Conservation (phyloP, 176 grass and related monocot genomes). For the Saccharum spontaneum region DNA sequence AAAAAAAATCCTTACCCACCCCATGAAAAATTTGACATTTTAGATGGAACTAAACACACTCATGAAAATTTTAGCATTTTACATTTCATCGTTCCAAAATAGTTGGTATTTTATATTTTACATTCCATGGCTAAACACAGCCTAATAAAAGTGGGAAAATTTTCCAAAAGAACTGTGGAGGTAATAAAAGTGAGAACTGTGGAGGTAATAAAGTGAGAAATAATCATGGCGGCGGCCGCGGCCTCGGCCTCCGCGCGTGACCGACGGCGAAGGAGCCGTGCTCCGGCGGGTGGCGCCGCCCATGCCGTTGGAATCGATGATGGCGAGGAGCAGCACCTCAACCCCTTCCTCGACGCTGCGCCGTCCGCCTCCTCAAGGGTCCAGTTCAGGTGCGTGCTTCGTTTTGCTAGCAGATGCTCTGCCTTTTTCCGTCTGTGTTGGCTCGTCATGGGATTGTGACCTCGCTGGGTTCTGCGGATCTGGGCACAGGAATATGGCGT, state of each 20-base stretch:
- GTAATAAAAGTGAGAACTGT: too few species aligned
- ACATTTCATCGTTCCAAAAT: too few species aligned
- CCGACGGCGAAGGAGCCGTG: background rate
- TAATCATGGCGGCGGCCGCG: background rate
- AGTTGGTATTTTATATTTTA: too few species aligned
- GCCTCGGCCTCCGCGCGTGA: background rate
- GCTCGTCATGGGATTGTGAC: background rate
- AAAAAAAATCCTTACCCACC: too few species aligned
- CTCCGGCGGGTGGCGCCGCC: background rate
- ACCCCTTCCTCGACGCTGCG: conserved; percentile 43
- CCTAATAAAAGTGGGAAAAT: background rate
- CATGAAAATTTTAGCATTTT: too few species aligned
- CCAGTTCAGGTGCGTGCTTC: conserved; percentile 47
- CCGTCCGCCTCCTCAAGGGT: conserved; percentile 3
- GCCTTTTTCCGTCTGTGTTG: background rate
- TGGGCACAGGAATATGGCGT: conserved; percentile 53
- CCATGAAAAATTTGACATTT: too few species aligned
- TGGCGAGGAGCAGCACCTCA: conserved; percentile 53
- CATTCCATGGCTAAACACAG: too few species aligned
- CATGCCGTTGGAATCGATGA: conserved; percentile 17
- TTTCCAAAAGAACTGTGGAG: background rate
- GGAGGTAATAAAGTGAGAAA: too few species aligned
- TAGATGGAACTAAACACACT: too few species aligned
- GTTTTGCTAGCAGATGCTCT: background rate
- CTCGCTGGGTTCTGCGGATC: background rate